Evolutionary conservation across 768 basidiomycete genomes (phyloP).

Genomic region (Pisolithus tinctorius): DNA sequence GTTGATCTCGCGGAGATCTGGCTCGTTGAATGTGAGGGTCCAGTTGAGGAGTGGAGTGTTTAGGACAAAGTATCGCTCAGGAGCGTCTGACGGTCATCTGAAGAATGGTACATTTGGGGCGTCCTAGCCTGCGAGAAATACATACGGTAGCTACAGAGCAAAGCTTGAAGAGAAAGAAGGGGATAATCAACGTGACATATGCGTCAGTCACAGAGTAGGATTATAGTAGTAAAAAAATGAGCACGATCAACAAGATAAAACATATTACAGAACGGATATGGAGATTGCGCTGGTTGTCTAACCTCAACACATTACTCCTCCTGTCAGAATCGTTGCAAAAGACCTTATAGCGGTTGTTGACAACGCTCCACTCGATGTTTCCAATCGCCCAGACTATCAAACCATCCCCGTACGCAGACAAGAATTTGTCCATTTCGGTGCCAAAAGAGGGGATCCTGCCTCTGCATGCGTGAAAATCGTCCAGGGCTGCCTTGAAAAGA

Average conservation of each 20-base stretch:
- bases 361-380: slow-evolving; percentile 22
- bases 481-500: slow-evolving; percentile 15
- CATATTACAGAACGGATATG: slow-evolving; percentile 3
- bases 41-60: slow-evolving; percentile 52
- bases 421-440: slow-evolving; percentile 10
- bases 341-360: slow-evolving; percentile 21
- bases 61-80: slow-evolving; percentile 30
- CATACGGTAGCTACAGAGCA: background rate
- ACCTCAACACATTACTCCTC: slow-evolving; percentile 14
- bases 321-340: slow-evolving; percentile 17
- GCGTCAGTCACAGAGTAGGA: background rate
- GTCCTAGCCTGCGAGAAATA: background rate
- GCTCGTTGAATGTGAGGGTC: slow-evolving; percentile 54
- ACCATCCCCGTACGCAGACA: slow-evolving; percentile 19
- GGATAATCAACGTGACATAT: background rate
- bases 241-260: slow-evolving; percentile 4
- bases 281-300: slow-evolving; percentile 5
- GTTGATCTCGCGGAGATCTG: slow-evolving; percentile 50
- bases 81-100: too few species aligned
- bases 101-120: background rate
- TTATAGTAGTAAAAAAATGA: background rate
- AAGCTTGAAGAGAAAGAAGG: background rate
- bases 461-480: slow-evolving; percentile 18
- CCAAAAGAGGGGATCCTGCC: slow-evolving; percentile 13
- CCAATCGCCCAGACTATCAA: slow-evolving; percentile 20